Percentiles rank a stretch among this genome's conserved stretches.
These are phyloP conservation scores for Pythium myriotylum DNA, from an alignment of 352 stramenopile genomes.

Conservation along the genomic window DNA sequence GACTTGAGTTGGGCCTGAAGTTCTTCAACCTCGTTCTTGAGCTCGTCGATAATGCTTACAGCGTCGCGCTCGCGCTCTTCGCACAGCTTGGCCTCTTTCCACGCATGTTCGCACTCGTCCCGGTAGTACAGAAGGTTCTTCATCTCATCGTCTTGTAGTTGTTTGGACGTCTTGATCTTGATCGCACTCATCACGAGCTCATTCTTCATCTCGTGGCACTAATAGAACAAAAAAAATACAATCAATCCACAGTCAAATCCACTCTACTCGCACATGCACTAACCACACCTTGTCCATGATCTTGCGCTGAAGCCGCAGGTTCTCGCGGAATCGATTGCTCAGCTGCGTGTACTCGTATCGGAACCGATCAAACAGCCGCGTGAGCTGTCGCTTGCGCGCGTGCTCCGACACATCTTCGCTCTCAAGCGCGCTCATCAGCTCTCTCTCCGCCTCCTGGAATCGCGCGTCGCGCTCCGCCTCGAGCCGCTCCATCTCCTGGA, in stretches of 20 bases:
- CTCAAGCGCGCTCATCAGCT: constrained; percentile 55
- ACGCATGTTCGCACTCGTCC: constrained; percentile 73
- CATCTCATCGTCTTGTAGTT: constrained; percentile 71
- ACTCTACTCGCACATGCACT: no score
- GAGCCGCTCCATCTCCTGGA: constrained; percentile 6
- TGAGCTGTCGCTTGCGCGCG: constrained; percentile 58
- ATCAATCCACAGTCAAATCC: no score
- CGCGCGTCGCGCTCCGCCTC: constrained; percentile 18
- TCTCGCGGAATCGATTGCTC: constrained; percentile 56
- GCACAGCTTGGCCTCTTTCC: constrained; percentile 56
- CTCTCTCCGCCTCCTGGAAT: constrained; percentile 50
- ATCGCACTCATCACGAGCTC: constrained; percentile 60
- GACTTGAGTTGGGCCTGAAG: constrained; percentile 57
- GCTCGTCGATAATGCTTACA: constrained; percentile 68
- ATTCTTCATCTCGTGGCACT: constrained; percentile 73
- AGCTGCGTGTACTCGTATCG: constrained; percentile 63
- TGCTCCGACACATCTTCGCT: constrained; percentile 48
- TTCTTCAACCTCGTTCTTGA: constrained; percentile 60
- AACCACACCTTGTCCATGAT: constrained; percentile 71
- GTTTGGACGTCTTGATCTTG: constrained; percentile 57
- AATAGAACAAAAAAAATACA: no score
- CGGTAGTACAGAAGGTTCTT: constrained; percentile 73
- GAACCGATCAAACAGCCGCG: constrained; percentile 71
- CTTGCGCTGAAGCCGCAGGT: constrained; percentile 47
- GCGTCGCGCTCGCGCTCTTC: constrained; percentile 64